Evolutionary conservation across 2,329 filamentous ascomycete species (phyloP), one percentile per base, ranked within the genome.

Genomic region (Neofusicoccum ribis): DNA sequence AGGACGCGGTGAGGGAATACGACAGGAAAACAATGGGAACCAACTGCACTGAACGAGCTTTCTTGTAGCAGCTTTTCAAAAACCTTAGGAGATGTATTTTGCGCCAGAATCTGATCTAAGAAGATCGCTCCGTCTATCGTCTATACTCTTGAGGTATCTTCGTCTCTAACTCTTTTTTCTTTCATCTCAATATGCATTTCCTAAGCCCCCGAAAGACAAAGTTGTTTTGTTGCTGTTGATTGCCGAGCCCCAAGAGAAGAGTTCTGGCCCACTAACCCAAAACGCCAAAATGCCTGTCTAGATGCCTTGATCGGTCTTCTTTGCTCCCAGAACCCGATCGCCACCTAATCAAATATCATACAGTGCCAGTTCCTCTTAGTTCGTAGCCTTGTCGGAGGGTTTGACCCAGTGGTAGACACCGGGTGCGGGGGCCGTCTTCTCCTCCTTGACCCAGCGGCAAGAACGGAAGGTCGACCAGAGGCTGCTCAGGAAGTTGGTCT

Each of bases 381-480:
- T 60, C 23, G 54, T 36, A 37, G 56, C 43, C 56, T 60, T 47
- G 56, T 23, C 5, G 27, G 54, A 46, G 15, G 27, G n/a, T 43
- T 60, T 60, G 56, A 46, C 43, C 63, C 63, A 65, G 52, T 49
- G 43, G 37, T 31, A 65, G 5, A 41, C 36, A 41, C 52, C 51
- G 2, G 36, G n/a, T 5, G 49, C 43, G 1, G 37, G 27, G 2
- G 49, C 50, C 7, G 34, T 27, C 51, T 50, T 49, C 43, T 58
- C 52, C 63, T 65, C 51, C 63, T 58, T 59, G 36, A 65, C 63
- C 63, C 63, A 65, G 23, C 52, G 43, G 63, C 63, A 65, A 1
- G 20, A 34, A 15, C 37, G 54, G 63, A 65, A 65, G 5, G 64
- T 65, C 39, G 37, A 36, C 64, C 64, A 65, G 36, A 65, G 52